Evolutionary conservation across 2,329 filamentous ascomycete species (phyloP).

Genomic region (Colletotrichum sansevieriae): DNA sequence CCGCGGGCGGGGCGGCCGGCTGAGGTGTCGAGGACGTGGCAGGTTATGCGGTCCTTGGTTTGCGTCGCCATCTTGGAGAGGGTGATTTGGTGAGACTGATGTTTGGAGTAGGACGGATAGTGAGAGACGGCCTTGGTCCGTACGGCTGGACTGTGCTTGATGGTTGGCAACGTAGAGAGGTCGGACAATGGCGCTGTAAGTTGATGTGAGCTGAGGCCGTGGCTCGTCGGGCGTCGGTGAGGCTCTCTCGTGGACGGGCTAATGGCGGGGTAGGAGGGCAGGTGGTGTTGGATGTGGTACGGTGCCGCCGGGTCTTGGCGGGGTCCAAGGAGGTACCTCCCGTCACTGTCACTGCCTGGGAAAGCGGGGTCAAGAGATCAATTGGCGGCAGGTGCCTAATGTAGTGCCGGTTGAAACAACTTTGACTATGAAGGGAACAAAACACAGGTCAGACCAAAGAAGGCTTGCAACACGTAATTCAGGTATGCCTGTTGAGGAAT

Average conservation of each 20-base stretch:
- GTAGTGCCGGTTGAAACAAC: too few relatives aligned
- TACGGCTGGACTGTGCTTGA: neutral
- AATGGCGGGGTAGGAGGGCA: conserved; percentile 20
- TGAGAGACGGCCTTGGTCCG: too few relatives aligned
- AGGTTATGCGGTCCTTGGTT: conserved; percentile 78
- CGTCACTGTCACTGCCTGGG: neutral
- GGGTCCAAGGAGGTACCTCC: conserved; percentile 4
- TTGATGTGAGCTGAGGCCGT: neutral
- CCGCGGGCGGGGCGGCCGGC: conserved; percentile 75
- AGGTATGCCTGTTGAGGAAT: neutral
- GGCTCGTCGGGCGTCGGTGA: conserved; percentile 4
- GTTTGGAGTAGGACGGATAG: neutral
- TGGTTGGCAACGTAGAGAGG: neutral
- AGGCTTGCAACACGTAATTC: too few relatives aligned
- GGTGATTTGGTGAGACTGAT: neutral
- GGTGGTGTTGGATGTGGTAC: neutral
- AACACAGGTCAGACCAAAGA: too few relatives aligned
- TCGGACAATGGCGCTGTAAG: neutral
- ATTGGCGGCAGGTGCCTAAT: too few relatives aligned
- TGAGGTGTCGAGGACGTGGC: conserved; percentile 88
- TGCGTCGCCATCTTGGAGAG: conserved; percentile 20
- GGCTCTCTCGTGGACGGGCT: conserved; percentile 17
- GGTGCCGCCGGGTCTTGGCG: conserved; percentile 14
- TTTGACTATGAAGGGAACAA: too few relatives aligned
- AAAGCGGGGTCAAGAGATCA: conserved; percentile 2